Percentiles rank a stretch among this genome's conserved stretches.
Conservation (phyloP, 108 stramenopile species). For the Nitzschia palea region DNA sequence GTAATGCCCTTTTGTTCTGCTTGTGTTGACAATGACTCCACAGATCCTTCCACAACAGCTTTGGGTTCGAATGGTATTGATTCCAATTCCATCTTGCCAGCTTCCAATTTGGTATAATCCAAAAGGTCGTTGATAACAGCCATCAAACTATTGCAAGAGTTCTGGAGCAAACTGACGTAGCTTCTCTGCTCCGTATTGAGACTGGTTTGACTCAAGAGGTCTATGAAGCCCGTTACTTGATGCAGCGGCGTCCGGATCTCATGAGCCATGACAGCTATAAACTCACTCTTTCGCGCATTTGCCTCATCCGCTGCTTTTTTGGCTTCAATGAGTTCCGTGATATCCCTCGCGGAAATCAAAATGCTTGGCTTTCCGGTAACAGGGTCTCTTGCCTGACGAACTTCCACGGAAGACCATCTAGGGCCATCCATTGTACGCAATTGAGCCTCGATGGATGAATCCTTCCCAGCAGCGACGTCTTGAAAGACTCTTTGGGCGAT, state of each 20-base stretch:
- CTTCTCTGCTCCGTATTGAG: conserved; percentile 33
- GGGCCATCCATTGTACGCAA: conserved; percentile 10
- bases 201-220: conserved; percentile 39
- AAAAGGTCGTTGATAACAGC: conserved; percentile 48
- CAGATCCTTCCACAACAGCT: conserved; percentile 33
- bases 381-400: conserved; percentile 22
- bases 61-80: conserved; percentile 32
- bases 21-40: conserved; percentile 25
- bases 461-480: conserved; percentile 7
- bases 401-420: conserved; percentile 17
- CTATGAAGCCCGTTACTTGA: conserved; percentile 62
- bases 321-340: conserved; percentile 23
- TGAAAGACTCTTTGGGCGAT: conserved; percentile 5
- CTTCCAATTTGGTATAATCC: conserved; percentile 50
- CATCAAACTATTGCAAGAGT: conserved; percentile 27
- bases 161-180: conserved; percentile 30
- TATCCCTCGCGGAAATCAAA: conserved; percentile 25
- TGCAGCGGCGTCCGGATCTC: conserved; percentile 65
- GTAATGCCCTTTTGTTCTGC: conserved; percentile 23
- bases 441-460: conserved; percentile 22
- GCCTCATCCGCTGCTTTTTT: conserved; percentile 18
- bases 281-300: conserved; percentile 9
- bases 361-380: conserved; percentile 12
- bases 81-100: conserved; percentile 51
- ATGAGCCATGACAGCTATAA: conserved; percentile 49